These are phyloP conservation scores for Lactarius hatsudake DNA, from an alignment of 768 basidiomycete species.

Conservation along the genomic window DNA sequence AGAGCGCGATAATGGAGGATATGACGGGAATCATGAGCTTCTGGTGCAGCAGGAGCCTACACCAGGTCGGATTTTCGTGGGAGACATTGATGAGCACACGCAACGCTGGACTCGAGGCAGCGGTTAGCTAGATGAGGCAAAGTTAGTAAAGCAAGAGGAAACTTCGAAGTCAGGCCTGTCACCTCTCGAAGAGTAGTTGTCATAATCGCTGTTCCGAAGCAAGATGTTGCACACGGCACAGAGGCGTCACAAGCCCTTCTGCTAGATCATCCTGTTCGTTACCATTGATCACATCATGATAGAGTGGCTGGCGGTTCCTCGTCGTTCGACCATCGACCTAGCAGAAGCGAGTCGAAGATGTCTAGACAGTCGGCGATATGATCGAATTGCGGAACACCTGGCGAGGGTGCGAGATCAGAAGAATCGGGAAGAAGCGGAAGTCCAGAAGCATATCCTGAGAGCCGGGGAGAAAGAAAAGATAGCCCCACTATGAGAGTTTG, in stretches of 20 bases:
- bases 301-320: conserved; percentile 28
- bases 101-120: conserved; percentile 56
- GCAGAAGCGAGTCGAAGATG: conserved; percentile 60
- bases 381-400: conserved; percentile 39
- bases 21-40: conserved; percentile 46
- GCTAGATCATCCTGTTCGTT: conserved; percentile 47
- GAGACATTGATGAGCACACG: conserved; percentile 72
- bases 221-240: conserved; percentile 49
- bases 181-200: conserved; percentile 20
- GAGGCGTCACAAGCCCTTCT: conserved; percentile 48
- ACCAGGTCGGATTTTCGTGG: conserved; percentile 60
- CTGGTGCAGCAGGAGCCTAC: conserved; percentile 46
- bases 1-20: conserved; percentile 45
- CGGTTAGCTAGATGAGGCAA: conserved; percentile 35
- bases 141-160: conserved; percentile 12
- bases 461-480: conserved; percentile 39
- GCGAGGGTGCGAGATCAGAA: conserved; percentile 17
- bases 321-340: conserved; percentile 51
- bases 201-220: conserved; percentile 30
- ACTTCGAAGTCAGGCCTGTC: conserved; percentile 1
- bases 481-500: conserved; percentile 39
- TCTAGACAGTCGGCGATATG: conserved; percentile 55
- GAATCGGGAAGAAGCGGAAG: conserved; percentile 39
- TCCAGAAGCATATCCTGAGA: conserved; percentile 41
- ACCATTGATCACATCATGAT: conserved; percentile 32